phyloP scores from a whole-genome alignment of 305 asterid species.

The Fraxinus angustifolia region DNA sequence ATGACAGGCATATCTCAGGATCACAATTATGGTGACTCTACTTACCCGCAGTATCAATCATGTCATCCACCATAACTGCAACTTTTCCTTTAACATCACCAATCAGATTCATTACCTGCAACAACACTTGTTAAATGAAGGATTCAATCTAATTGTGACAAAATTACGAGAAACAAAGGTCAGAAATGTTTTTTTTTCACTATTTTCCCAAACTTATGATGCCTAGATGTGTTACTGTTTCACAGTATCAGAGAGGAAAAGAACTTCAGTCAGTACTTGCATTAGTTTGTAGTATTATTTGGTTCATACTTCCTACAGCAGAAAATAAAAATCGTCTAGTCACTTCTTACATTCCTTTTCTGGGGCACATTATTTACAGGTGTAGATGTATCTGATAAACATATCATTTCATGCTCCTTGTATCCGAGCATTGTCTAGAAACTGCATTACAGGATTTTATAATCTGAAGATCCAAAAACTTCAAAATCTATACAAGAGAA shows the following conservation, averaged over 20 bases:
- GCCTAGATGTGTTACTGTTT: neutral
- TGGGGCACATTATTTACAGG: neutral
- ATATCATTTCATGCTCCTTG: neutral
- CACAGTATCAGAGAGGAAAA: neutral
- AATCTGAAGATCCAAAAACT: neutral
- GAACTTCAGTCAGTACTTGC: neutral
- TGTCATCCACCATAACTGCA: slow-evolving; percentile 91
- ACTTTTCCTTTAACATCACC: slow-evolving; percentile 89
- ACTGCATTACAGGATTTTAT: neutral
- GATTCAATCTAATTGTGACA: neutral
- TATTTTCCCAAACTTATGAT: neutral
- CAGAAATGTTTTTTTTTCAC: neutral
- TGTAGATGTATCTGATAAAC: neutral
- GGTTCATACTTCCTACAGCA: neutral
- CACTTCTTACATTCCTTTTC: neutral
- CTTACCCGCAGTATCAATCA: slow-evolving; percentile 90
- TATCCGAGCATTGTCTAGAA: neutral
- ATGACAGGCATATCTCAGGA: neutral
- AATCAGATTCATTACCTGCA: slow-evolving; percentile 82
- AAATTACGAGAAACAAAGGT: neutral
- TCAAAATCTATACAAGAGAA: neutral
- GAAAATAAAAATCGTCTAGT: neutral
- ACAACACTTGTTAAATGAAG: slow-evolving; percentile 12
- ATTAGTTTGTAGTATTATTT: neutral
- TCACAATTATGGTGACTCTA: slow-evolving; percentile 13